Evolutionary conservation across 176 grass and related monocot genomes (phyloP), one percentile per base, ranked within the genome.

Genomic region (Thinopyrum elongatum): DNA sequence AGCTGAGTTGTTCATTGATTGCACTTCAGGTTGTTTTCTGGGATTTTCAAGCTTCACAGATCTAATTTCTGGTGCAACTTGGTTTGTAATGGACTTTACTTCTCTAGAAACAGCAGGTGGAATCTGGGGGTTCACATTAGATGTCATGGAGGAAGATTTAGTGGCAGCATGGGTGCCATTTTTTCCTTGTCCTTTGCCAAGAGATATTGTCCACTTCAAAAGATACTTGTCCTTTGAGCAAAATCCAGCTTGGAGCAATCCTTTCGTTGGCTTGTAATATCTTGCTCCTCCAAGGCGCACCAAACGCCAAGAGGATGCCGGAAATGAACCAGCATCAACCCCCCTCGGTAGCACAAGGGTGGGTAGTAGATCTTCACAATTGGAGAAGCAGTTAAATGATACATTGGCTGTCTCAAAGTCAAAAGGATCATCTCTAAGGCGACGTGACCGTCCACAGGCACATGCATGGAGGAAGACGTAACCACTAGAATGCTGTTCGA

Each of bases 381-480:
- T 95, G 34, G 91, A 60, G 80, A 95, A 94, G 78, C 88, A 92
- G 83, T 84, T 94, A 79, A 95, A 98, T 69, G 85, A 89, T 72
- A 95, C 23, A 47, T 98, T 95, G 15, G 91, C 96, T 69, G 85
- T 86, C 66, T 92, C 82, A 84, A 98, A 92, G 78, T 95, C 91
- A 89, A 94, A 98, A 77, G 96, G 96, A 81, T 98, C 96, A 38
- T 98, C 91, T 86, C 86, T 86, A 77, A 95, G 86, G 31, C 86
- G 59, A 80, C 96, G 87, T 60, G 92, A 95, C 42, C 93, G 83
- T n/a, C 96, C 96, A 79, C 96, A 98, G 65, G 93, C 90, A 85
- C 96, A 98, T n/a, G 96, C 93, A 92, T 95, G 96, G 85, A 95
- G 92, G 81, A 95, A 98, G 72, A 86, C 87, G 80, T 88, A 94